Conservation (phyloP, 2,329 filamentous ascomycete genomes). For the Colletotrichum sp. region DNA sequence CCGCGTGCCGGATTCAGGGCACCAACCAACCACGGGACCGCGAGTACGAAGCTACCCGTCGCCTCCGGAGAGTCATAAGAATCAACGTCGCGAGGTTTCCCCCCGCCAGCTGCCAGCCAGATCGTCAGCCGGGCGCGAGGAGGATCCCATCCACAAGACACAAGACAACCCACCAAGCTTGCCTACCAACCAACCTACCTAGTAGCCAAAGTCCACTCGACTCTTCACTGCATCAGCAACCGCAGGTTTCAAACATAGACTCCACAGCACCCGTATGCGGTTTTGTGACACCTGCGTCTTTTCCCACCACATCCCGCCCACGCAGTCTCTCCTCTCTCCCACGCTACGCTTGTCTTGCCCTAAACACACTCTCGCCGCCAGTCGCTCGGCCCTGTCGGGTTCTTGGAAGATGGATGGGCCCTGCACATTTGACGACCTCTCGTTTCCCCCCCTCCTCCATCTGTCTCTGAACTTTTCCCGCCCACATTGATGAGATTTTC, state of each 20-base stretch:
- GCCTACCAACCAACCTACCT: background rate
- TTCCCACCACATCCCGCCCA: conserved; percentile 33
- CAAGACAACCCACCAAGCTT: background rate
- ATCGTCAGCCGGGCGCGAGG: conserved; percentile 1
- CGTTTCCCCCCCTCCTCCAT: background rate
- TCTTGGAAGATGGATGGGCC: conserved; percentile 16
- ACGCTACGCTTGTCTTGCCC: conserved; percentile 25
- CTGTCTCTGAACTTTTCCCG: background rate
- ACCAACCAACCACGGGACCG: conserved; percentile 10
- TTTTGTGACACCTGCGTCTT: conserved; percentile 31
- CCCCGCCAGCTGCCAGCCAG: background rate
- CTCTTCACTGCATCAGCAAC: conserved; percentile 19
- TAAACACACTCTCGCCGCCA: conserved; percentile 6
- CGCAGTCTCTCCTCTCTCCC: conserved; percentile 26
- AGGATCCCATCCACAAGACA: conserved; percentile 4
- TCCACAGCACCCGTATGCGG: conserved; percentile 26
- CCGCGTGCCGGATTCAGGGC: conserved; percentile 4
- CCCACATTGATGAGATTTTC: background rate
- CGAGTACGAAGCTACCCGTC: conserved; percentile 14
- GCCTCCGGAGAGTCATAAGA: conserved; percentile 9
- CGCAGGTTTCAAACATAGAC: conserved; percentile 17
- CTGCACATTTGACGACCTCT: conserved; percentile 14
- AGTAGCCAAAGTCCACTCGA: background rate
- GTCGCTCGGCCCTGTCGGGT: background rate
- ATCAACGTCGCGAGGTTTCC: background rate